Percentiles rank a stretch among this genome's conserved stretches.
Evolutionary conservation across 805 yeast genomes (phyloP).

Genomic region (Kluyveromyces wickerhamii): DNA sequence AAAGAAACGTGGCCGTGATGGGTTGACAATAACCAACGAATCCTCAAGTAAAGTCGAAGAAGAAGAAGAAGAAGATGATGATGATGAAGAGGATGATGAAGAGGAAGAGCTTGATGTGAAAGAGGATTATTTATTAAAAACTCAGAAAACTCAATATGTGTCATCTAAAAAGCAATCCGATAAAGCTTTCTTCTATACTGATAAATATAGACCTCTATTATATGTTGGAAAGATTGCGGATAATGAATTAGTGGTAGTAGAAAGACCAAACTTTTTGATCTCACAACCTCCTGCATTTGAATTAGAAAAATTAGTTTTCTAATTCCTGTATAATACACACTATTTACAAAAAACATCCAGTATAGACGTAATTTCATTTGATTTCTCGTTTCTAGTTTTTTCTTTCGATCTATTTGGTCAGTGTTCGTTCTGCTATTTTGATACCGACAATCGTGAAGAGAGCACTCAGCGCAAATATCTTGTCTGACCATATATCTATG

Average conservation of each 20-base stretch:
- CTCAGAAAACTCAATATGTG: slow-evolving; percentile 15
- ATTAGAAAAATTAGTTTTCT: slow-evolving; percentile 18
- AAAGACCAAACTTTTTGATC: slow-evolving; percentile 57
- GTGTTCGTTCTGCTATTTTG: slow-evolving; percentile 21
- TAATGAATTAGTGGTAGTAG: slow-evolving; percentile 62
- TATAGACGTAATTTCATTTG: too few species aligned
- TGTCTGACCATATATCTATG: slow-evolving; percentile 37
- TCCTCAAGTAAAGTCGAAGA: slow-evolving; percentile 31
- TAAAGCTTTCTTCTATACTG: slow-evolving; percentile 64
- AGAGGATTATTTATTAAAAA: slow-evolving; percentile 7
- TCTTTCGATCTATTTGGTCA: slow-evolving; percentile 2
- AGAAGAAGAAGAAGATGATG: slow-evolving; percentile 26
- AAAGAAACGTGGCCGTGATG: slow-evolving; percentile 36
- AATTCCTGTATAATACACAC: neutral
- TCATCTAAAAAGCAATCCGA: slow-evolving; percentile 23
- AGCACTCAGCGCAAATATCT: slow-evolving; percentile 29
- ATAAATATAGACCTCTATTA: slow-evolving; percentile 66
- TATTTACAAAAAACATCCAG: too few species aligned
- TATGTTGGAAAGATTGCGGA: slow-evolving; percentile 47
- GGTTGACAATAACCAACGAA: slow-evolving; percentile 27
- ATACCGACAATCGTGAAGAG: slow-evolving; percentile 24
- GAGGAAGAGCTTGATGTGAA: slow-evolving; percentile 15
- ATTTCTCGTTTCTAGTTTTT: neutral
- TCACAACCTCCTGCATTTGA: slow-evolving; percentile 55
- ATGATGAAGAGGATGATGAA: too few species aligned